Evolutionary conservation across 148 eudicot genomes (phyloP).

Genomic region (Diospyros kaki): DNA sequence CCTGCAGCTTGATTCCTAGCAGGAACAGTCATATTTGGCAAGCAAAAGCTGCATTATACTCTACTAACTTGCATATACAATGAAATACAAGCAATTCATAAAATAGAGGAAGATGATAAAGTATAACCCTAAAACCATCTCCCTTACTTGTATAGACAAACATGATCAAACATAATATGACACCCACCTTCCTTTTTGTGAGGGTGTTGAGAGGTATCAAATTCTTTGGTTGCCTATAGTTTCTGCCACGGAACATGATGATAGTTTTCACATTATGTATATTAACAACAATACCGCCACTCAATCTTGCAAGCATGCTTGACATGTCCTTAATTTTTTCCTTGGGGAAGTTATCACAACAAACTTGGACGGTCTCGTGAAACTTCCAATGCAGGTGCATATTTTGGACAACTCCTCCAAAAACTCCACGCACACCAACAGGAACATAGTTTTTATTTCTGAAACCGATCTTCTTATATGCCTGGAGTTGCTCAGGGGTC

Average conservation of each 20-base stretch:
- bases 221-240: conserved; percentile 93
- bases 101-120: neutral
- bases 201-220: conserved; percentile 94
- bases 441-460: conserved; percentile 88
- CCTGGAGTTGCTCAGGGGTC: conserved; percentile 90
- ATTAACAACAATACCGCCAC: conserved; percentile 94
- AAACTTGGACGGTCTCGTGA: conserved; percentile 99
- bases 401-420: conserved; percentile 98
- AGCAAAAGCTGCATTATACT: neutral
- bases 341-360: conserved; percentile 97
- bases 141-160: neutral
- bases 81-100: neutral
- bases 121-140: neutral
- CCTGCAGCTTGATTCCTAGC: no score
- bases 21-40: neutral
- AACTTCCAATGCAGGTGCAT: conserved; percentile 99
- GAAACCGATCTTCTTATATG: conserved; percentile 86
- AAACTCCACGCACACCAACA: conserved; percentile 99
- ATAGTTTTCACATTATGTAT: conserved; percentile 95
- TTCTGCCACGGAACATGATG: conserved; percentile 96
- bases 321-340: conserved; percentile 99
- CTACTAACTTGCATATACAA: neutral
- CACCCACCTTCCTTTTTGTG: conserved; percentile 82
- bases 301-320: conserved; percentile 77
- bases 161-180: neutral